Percentiles rank a stretch among this genome's conserved stretches.
These are phyloP conservation scores for Saccharomyces paradoxus DNA, from an alignment of 805 yeast species.

Conservation along the genomic window DNA sequence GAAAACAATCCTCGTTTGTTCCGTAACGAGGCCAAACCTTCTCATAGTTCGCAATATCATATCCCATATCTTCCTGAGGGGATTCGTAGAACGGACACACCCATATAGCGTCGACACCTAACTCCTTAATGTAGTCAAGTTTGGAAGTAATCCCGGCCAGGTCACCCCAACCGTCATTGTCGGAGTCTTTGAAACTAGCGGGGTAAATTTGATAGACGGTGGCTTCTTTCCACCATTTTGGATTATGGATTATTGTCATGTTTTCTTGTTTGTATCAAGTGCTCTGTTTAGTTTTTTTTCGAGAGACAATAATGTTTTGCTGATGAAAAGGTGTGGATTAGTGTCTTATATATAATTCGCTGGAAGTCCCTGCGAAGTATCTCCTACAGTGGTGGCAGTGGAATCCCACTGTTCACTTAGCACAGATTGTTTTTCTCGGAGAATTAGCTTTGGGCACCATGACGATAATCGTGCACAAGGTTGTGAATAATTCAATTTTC, in stretches of 20 bases:
- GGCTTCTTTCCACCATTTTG: not conserved
- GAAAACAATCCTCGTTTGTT: not conserved
- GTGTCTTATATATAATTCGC: too few species aligned
- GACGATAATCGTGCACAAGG: too few species aligned
- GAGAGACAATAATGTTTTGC: too few species aligned
- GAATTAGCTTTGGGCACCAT: too few species aligned
- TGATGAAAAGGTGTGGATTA: too few species aligned
- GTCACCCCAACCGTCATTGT: not conserved
- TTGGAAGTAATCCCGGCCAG: not conserved
- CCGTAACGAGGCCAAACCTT: not conserved
- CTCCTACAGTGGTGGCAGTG: too few species aligned
- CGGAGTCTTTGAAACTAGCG: not conserved
- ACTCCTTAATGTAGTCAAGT: not conserved
- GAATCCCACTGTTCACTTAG: too few species aligned
- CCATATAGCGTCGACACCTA: not conserved
- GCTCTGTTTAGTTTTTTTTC: too few species aligned
- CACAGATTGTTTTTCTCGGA: too few species aligned
- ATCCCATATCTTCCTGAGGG: not conserved
- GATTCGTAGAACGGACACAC: not conserved
- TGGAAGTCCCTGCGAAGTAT: too few species aligned
- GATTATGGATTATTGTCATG: not conserved
- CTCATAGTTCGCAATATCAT: not conserved
- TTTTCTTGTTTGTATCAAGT: not conserved
- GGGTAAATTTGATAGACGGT: not conserved
- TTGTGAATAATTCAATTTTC: too few species aligned